Evolutionary conservation across 768 basidiomycete genomes (phyloP).

Genomic region (Podaxis carcinomalis): DNA sequence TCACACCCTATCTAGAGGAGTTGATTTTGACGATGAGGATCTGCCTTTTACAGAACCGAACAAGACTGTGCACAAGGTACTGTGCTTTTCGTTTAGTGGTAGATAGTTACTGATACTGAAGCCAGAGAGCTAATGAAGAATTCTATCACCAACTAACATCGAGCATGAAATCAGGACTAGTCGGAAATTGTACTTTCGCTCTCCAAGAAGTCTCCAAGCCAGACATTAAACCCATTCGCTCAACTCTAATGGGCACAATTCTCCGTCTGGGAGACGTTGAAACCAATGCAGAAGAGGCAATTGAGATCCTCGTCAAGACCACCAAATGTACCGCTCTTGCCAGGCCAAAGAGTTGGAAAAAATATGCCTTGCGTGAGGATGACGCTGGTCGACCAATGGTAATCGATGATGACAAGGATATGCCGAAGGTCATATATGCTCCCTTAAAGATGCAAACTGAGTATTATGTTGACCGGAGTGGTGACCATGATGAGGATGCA

Average conservation of each 20-base stretch:
- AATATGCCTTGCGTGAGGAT: slow-evolving; percentile 46
- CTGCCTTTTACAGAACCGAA: slow-evolving; percentile 57
- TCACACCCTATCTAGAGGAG: slow-evolving; percentile 49
- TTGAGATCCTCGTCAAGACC: slow-evolving; percentile 69
- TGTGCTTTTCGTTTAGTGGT: background rate
- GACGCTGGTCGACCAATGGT: slow-evolving; percentile 30
- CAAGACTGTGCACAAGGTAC: slow-evolving; percentile 73
- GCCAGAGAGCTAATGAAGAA: slow-evolving; percentile 63
- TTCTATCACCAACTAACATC: slow-evolving; percentile 54
- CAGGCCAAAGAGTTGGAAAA: slow-evolving; percentile 76
- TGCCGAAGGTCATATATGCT: slow-evolving; percentile 29
- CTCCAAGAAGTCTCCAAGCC: slow-evolving; percentile 58
- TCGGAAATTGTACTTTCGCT: slow-evolving; percentile 65
- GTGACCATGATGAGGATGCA: slow-evolving; percentile 33
- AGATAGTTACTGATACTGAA: background rate
- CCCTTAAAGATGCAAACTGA: slow-evolving; percentile 48
- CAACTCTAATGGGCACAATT: slow-evolving; percentile 55
- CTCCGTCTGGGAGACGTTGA: slow-evolving; percentile 79
- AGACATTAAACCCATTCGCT: slow-evolving; percentile 65
- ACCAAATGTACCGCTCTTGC: slow-evolving; percentile 77
- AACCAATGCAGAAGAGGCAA: slow-evolving; percentile 58
- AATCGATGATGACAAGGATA: slow-evolving; percentile 30
- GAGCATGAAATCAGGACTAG: slow-evolving; percentile 41
- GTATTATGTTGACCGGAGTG: slow-evolving; percentile 50
- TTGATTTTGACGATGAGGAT: slow-evolving; percentile 82